These are phyloP conservation scores for Ceratobasidium theobromae DNA, from an alignment of 1,284 basidiomycete species.

Conservation along the genomic window DNA sequence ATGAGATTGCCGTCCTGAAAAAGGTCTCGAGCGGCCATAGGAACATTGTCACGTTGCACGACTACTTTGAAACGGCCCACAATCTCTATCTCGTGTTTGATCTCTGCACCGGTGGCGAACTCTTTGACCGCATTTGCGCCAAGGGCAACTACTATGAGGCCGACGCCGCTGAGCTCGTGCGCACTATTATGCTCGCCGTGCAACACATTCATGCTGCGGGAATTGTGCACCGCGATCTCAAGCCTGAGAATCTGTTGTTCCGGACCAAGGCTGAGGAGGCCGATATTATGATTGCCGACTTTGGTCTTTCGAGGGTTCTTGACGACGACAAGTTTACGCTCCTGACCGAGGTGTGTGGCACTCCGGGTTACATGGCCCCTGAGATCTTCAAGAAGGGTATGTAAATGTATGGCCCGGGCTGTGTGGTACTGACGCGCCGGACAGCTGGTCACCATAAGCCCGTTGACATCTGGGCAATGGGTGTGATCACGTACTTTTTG, in stretches of 20 bases:
- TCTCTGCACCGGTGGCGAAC: slow-evolving; percentile 95
- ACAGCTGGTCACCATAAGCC: slow-evolving; percentile 91
- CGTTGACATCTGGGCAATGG: slow-evolving; percentile 97
- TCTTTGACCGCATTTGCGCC: slow-evolving; percentile 98
- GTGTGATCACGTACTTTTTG: slow-evolving; percentile 94
- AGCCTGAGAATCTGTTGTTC: slow-evolving; percentile 97
- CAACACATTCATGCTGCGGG: slow-evolving; percentile 90
- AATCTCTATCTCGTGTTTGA: slow-evolving; percentile 96
- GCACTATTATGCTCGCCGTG: slow-evolving; percentile 85
- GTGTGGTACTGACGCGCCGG: slow-evolving; percentile 32
- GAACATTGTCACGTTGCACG: slow-evolving; percentile 90
- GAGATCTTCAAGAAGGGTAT: slow-evolving; percentile 95
- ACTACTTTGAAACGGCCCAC: slow-evolving; percentile 98
- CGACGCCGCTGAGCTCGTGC: slow-evolving; percentile 87
- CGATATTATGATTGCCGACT: slow-evolving; percentile 97
- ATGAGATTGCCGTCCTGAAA: slow-evolving; percentile 96
- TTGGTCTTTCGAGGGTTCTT: slow-evolving; percentile 87
- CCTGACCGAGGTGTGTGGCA: slow-evolving; percentile 94
- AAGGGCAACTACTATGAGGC: slow-evolving; percentile 96
- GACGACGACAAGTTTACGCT: slow-evolving; percentile 87
- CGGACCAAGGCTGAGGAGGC: slow-evolving; percentile 86
- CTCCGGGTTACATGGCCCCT: slow-evolving; percentile 95
- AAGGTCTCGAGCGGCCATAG: slow-evolving; percentile 86
- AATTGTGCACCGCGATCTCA: slow-evolving; percentile 97
- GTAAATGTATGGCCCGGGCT: background rate